A percentile compares a stretch with the other conserved stretches of the same genome.
phyloP scores from a whole-genome alignment of 176 grass and related monocot species.

The Oryza officinalis region DNA sequence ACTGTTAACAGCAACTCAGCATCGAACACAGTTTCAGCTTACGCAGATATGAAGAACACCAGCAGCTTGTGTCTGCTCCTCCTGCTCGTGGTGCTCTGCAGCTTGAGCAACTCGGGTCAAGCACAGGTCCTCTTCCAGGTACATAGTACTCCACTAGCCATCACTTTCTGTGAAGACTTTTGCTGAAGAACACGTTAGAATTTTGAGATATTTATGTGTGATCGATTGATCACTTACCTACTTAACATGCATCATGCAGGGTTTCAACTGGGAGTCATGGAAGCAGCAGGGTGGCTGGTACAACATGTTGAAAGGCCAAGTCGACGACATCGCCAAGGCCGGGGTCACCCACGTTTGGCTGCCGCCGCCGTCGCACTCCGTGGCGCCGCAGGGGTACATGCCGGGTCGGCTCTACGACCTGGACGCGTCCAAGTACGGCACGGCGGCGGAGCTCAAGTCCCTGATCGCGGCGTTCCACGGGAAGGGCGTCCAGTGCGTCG shows the following conservation, averaged over 20 bases:
- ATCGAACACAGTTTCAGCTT: not conserved
- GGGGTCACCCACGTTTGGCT: slow-evolving; percentile 77
- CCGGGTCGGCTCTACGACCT: slow-evolving; percentile 70
- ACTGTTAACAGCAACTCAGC: not conserved
- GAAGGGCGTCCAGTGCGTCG: slow-evolving; percentile 45
- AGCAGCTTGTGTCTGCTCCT: slow-evolving; percentile 27
- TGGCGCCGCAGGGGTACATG: slow-evolving; percentile 81
- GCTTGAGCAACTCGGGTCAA: slow-evolving; percentile 13
- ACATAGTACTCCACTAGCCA: not conserved
- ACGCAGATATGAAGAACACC: slow-evolving; percentile 26
- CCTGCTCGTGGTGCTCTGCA: slow-evolving; percentile 29
- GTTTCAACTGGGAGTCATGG: slow-evolving; percentile 85
- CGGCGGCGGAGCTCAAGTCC: slow-evolving; percentile 44
- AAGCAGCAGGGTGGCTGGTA: slow-evolving; percentile 72
- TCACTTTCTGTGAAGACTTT: not conserved
- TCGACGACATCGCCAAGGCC: slow-evolving; percentile 51
- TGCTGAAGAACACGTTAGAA: not conserved
- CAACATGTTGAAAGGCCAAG: slow-evolving; percentile 51
- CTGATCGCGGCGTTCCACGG: slow-evolving; percentile 56
- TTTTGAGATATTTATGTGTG: not conserved
- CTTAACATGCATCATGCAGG: slow-evolving; percentile 33
- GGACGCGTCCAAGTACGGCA: slow-evolving; percentile 70
- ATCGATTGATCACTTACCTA: not conserved
- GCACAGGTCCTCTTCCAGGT: slow-evolving; percentile 75
- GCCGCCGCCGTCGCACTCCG: slow-evolving; percentile 72